phyloP scores from a whole-genome alignment of 768 basidiomycete species.

The Mycena epipterygia region DNA sequence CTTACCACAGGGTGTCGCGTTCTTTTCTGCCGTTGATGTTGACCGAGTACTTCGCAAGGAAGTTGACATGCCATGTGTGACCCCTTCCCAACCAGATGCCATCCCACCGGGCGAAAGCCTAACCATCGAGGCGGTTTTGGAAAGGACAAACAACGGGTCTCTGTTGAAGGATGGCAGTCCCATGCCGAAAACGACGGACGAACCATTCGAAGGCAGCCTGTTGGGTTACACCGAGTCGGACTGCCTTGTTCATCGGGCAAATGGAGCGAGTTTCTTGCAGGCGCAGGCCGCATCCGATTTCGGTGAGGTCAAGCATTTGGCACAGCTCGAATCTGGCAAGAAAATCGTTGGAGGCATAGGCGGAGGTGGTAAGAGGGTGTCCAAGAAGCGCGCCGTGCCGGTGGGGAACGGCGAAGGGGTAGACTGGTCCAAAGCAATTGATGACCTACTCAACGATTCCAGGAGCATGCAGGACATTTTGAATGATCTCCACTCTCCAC shows the following conservation, averaged over 20 bases:
- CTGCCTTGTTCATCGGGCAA: conserved; percentile 76
- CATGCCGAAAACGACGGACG: conserved; percentile 56
- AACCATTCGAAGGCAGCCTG: conserved; percentile 48
- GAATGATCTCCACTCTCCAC: conserved; percentile 23
- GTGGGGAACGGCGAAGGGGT: conserved; percentile 58
- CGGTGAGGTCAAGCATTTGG: conserved; percentile 77
- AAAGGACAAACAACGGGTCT: conserved; percentile 76
- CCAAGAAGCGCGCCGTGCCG: conserved; percentile 44
- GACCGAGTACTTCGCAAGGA: conserved; percentile 94
- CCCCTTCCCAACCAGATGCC: conserved; percentile 87
- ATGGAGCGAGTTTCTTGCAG: conserved; percentile 73
- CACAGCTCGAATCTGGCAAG: conserved; percentile 64
- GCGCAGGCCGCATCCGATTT: conserved; percentile 85
- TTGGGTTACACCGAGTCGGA: conserved; percentile 70
- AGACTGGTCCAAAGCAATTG: conserved; percentile 59
- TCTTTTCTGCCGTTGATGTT: conserved; percentile 97
- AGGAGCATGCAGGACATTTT: conserved; percentile 32
- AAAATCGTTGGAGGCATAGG: conserved; percentile 52
- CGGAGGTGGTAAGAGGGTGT: conserved; percentile 34
- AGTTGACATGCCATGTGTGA: conserved; percentile 95
- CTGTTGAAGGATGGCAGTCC: conserved; percentile 69
- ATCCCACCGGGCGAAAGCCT: conserved; percentile 93
- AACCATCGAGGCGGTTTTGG: conserved; percentile 75
- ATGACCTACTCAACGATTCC: conserved; percentile 45
- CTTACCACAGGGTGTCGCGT: conserved; percentile 94